phyloP scores from a whole-genome alignment of 495 filamentous ascomycete species.

The Physcia stellaris region DNA sequence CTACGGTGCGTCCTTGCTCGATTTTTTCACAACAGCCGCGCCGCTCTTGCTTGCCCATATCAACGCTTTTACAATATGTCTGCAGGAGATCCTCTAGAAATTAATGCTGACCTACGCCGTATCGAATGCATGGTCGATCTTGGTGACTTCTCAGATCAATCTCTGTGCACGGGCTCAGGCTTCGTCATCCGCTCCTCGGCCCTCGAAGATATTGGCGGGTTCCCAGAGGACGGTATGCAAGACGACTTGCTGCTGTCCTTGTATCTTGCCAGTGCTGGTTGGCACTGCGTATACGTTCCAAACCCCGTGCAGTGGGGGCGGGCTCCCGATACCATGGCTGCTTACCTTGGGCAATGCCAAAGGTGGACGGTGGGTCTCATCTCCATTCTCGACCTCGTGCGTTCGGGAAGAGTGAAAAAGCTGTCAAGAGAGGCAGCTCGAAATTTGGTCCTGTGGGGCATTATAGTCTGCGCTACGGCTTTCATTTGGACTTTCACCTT shows the following conservation, averaged over 20 bases:
- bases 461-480: neutral
- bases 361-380: slow-evolving; percentile 24
- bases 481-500: neutral
- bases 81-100: neutral
- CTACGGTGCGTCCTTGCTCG: slow-evolving; percentile 36
- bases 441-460: neutral
- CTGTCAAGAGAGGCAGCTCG: neutral
- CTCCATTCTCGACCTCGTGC: neutral
- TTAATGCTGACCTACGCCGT: too few relatives aligned
- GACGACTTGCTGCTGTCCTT: slow-evolving; percentile 38
- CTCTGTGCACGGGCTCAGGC: slow-evolving; percentile 35
- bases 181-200: slow-evolving; percentile 31
- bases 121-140: too few relatives aligned
- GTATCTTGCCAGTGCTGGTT: slow-evolving; percentile 28
- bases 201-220: slow-evolving; percentile 32
- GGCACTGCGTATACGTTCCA: slow-evolving; percentile 31
- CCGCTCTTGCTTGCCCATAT: slow-evolving; percentile 22
- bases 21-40: slow-evolving; percentile 22
- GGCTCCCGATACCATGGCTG: slow-evolving; percentile 32
- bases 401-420: neutral
- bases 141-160: too few relatives aligned
- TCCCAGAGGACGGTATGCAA: slow-evolving; percentile 33
- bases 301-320: slow-evolving; percentile 38
- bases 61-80: slow-evolving; percentile 9
- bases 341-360: slow-evolving; percentile 36